Conservation (phyloP, 352 stramenopile genomes). For the Paralagenidium karlingii region DNA sequence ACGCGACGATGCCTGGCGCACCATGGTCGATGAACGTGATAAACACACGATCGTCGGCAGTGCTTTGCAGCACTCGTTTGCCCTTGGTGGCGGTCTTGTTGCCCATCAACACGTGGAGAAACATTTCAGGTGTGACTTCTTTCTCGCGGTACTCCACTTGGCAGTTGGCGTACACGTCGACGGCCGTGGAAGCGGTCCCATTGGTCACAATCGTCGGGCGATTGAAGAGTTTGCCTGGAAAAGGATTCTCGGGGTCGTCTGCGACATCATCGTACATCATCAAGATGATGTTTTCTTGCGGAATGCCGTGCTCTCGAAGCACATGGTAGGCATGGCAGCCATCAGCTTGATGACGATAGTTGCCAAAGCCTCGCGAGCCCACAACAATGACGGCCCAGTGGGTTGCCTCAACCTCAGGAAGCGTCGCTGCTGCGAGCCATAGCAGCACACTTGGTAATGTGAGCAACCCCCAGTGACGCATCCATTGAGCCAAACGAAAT, state of each 20-base stretch:
- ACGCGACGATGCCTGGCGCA: constrained; percentile 69
- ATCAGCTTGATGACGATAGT: constrained; percentile 88
- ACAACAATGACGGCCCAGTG: constrained; percentile 88
- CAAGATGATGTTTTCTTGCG: constrained; percentile 79
- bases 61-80: constrained; percentile 80
- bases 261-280: constrained; percentile 92
- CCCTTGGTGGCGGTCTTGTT: constrained; percentile 38
- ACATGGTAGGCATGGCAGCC: constrained; percentile 87
- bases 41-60: constrained; percentile 79
- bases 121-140: constrained; percentile 81
- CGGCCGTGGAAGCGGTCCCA: constrained; percentile 14
- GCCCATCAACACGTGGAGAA: constrained; percentile 78
- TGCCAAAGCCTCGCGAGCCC: constrained; percentile 79
- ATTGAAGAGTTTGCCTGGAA: constrained; percentile 84
- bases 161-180: constrained; percentile 84
- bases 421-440: constrained; percentile 5
- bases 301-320: constrained; percentile 77
- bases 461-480: no score
- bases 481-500: no score
- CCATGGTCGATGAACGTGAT: constrained; percentile 90
- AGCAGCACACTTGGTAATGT: no score
- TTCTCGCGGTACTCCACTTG: constrained; percentile 56
- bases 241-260: constrained; percentile 64
- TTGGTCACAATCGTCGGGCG: constrained; percentile 33
- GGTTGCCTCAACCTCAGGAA: constrained; percentile 14